Base-by-base conservation (phyloP, 495 filamentous ascomycete species). In the Mytilinidion resinicola region DNA sequence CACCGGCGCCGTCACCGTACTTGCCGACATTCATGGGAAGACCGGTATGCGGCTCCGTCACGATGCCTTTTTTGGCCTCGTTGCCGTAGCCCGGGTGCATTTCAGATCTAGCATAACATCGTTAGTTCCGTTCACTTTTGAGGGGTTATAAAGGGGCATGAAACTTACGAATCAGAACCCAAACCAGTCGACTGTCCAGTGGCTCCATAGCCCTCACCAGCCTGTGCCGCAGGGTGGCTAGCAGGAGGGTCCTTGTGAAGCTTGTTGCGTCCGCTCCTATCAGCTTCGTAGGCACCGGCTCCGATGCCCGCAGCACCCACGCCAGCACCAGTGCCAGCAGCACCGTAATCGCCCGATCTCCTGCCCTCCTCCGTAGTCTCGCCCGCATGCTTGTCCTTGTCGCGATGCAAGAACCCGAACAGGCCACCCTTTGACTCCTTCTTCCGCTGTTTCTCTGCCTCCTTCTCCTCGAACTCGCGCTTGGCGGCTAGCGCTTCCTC, bases 11-110 rank as follows among this genome's bases (percentile, higher is more conserved):
- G 44, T 60, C 55, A 12, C 68, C 66, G 42, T 67, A 64, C 46
- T 67, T 65, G 33, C 55, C 61, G 1, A 67, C 64, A 55, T 70
- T 66, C 66, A 70, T 69, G 34, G 68, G 68, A 5, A 67, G 61
- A 0, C 69, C 69, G 5, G 68, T 72, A 33, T 65, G 55, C 17
- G 68, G 63, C 53, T 72, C 63, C 1, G 43, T 66, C 14, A 67
- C 66, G 4, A 50, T 39, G 5, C 52, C 57, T 17, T 69, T 61
- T 0, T 51, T 14, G 7, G 30, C 46, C 17, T 60, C 37, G 25
- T 37, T 53, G 42, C 53, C 57, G 36, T 61, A 65, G 17, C 25
- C 25, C 2, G 25, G 25, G 25, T 30, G 25, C 25, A 30, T 30
- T 30, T 30, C 25, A 30, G 25, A 30, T 30, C 25, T 30, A 30